Evolutionary conservation across 1,284 basidiomycete genomes (phyloP), one percentile per base, ranked within the genome.

Genomic region (Cryptococcus wingfieldii): DNA sequence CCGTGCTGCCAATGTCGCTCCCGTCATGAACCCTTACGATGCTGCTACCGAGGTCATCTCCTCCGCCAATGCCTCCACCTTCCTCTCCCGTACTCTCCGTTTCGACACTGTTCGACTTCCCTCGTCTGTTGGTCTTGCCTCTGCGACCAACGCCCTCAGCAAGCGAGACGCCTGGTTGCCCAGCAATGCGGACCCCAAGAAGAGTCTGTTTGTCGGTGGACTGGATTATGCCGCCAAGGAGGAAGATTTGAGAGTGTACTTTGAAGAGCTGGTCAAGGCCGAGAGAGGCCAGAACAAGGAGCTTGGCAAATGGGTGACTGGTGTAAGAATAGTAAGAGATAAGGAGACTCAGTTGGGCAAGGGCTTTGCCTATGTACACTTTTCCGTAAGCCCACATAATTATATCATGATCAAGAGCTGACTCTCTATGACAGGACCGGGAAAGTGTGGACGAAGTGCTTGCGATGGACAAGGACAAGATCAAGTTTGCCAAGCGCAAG

Each of bases 311-410:
- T 97, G 89, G 87, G 93, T 98, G 6, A 84, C 84, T 7, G 84
- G 83, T 28, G 92, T 98, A 9, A 84, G 95, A 37, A 84, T 98
- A 58, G 82, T 98, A 46, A 83, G 92, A 46, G 95, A 98, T 76
- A 85, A 85, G 65, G 91, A 91, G 55, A 96, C 92, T 0, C 93
- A 94, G 65, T 83, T 98, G 38, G 95, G 95, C n/a, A 98, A 97
- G 78, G 95, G 95, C 1, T 95, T 98, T 71, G 94, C 88, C 10
- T 98, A 98, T 72, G 86, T 98, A 9, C 86, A 91, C 65, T 92
- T 98, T 64, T 72, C 80, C 52, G 93, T 91, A 72, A 68, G 86
- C 41, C 27, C 27, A 16, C 18, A 25, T 25, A 9, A 23, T 23
- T 27, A 28, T 19, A 28, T 23, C 5, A 19, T 23, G 25, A 45